Evolutionary conservation across 2,329 filamentous ascomycete species (phyloP), one percentile per base, ranked within the genome.

Genomic region (Sporothrix euskadiensis): DNA sequence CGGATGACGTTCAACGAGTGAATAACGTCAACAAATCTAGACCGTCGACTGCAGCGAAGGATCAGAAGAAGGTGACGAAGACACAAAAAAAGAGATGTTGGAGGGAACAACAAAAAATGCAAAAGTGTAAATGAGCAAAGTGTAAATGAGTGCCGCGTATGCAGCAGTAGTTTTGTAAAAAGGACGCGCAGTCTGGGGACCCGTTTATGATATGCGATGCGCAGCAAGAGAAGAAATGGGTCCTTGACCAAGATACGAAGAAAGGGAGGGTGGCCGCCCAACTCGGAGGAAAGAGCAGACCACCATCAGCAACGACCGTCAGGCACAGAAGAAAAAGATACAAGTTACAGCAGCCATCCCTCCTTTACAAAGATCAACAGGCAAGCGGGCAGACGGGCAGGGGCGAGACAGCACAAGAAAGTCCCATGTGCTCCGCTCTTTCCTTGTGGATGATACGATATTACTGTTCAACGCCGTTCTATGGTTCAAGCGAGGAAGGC

Each of bases 141-240:
- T 66, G 66, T 22, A 56, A 54, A 54, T 39, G 30, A 39, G 44
- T 49, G 26, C 65, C 56, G 57, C 59, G 44, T 69, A 70, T 47
- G 19, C 52, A 47, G 14, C 35, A 4, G 47, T 19, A 16, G 70
- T 22, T 19, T 49, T 57, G 54, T 19, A 12, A 16, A 59, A 61
- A 35, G 41, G 41, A 35, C 41, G 41, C 54, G 56, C 54, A 61
- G 10, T 47, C 52, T 6, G 3, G 44, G 30, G 35, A 39, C 32
- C n/a, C 54, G 52, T 47, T 69, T 54, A 39, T 69, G 44, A 35
- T 69, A 39, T 68, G 61, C 39, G 65, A 69, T 69, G 65, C 44
- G 44, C 44, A 69, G 26, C 44, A 68, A 41, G 41, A 69, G 47
- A 69, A 68, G 65, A 68, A 52, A 68, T 66, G 61, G 61, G 61